Base-by-base conservation (phyloP, 2,329 filamentous ascomycete genomes). In the Metarhizium guizhouense region DNA sequence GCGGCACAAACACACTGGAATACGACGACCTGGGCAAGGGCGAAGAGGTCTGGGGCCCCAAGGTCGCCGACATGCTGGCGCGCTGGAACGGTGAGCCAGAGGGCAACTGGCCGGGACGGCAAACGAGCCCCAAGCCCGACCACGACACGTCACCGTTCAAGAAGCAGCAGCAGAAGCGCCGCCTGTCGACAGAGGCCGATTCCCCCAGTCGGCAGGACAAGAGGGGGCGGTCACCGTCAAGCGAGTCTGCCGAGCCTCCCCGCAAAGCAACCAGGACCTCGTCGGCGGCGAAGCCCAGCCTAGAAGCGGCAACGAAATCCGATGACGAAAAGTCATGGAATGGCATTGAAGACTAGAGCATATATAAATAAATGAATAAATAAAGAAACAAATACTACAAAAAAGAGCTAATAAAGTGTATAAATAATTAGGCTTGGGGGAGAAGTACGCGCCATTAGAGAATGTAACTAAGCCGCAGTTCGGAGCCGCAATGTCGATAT, bases 21-120 rank as follows among this genome's bases (percentile, higher is more conserved):
- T 95, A 88, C 67, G 76, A 82, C 11, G 90, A 95, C 60, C 72
- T 96, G 4, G 78, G 78, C 56, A 81, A 85, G 61, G 90, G 88
- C 1, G 90, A 95, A 69, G 80, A 84, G 0, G 82, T 88, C 8
- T 97, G 93, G 92, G 89, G 82, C 0, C 88, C 90, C 0, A 81
- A 90, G 68, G 78, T 97, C 6, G 63, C 65, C 51, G 62, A 70
- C 38, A 76, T 78, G 73, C 66, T 80, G 4, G 65, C 67, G 18
- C 69, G 68, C 42, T 80, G 77, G 77, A 70, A 70, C 53, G 67
- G 62, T 29, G 64, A 70, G 54, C 62, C 67, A 38, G 62, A 64
- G 48, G 61, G 61, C 47, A 59, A 64, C 50, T 66, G 62, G 62
- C 56, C 62, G 5, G 58, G 59, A 13, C 48, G 54, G 14, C 51